Evolutionary conservation across 179 eudicot genomes (phyloP), one percentile per base, ranked within the genome.

Genomic region (Silene noctiflora): DNA sequence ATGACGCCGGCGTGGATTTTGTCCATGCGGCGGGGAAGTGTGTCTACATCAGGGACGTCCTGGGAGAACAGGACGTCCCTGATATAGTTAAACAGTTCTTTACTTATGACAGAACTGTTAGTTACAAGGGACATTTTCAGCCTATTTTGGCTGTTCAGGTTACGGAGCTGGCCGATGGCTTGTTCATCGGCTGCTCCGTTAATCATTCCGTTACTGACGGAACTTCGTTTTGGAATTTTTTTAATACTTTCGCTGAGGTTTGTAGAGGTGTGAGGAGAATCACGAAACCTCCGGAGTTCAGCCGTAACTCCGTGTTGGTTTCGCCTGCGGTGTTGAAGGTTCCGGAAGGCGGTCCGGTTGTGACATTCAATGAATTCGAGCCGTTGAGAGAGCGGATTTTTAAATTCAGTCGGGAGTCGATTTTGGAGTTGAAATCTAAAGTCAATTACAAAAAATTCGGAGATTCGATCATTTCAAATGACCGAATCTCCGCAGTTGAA

Each of bases 151-250:
- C 89, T 6, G 95, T 93, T 12, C 94, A 89, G 81, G 90, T 92
- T 4, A 95, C 99, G 21, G 91, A 87, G 78, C 81, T 95, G 0
- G 87, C 86, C 21, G 96, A 95, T 74, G 97, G 97, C 0, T 83
- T 95, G 44, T 95, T 95, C 69, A 84, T 95, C 31, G 91, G 95
- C 0, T 87, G 90, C 73, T 75, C 96, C 22, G 91, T 91, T 8
- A 95, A 95, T 76, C 99, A 95, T 78, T 91, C 99, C 25, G 93
- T 93, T 19, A 81, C 87, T 3, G 99, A 95, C 72, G 99, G 97
- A 0, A 95, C 97, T 0, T 95, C 99, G 1, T 86, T 92, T 31
- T 95, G 99, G 99, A 95, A 95, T 51, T 95, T 95, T 73, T 91
- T 95, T 76, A 95, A 95, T 21, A 82, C 91, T 1, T 95, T 88